These are phyloP conservation scores for Trametes villosa DNA, from an alignment of 768 basidiomycete species.

Conservation along the genomic window DNA sequence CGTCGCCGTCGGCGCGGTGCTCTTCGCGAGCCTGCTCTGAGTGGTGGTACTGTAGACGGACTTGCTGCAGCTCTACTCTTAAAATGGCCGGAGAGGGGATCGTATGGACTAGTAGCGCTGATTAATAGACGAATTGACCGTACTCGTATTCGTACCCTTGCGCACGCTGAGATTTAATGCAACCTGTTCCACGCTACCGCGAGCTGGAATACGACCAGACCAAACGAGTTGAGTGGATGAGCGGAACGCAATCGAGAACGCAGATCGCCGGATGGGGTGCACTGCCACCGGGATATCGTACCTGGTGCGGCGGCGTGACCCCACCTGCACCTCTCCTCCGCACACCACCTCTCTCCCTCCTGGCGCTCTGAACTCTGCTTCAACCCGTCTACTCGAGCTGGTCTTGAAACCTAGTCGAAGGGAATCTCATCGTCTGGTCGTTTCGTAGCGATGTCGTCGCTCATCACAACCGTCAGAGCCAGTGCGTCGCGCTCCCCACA, in stretches of 20 bases:
- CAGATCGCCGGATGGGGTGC: constrained; percentile 23
- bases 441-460: constrained; percentile 45
- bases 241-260: neutral
- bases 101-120: too few relatives aligned
- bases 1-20: constrained; percentile 12
- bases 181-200: too few relatives aligned
- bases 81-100: too few relatives aligned
- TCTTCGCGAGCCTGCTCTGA: constrained; percentile 11
- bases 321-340: neutral
- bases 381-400: too few relatives aligned
- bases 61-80: neutral
- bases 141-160: too few relatives aligned
- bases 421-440: neutral
- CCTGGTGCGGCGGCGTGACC: neutral
- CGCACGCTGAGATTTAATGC: too few relatives aligned
- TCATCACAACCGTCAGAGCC: constrained; percentile 49
- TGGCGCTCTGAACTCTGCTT: too few relatives aligned
- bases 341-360: too few relatives aligned
- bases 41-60: neutral
- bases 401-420: too few relatives aligned
- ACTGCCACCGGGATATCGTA: constrained; percentile 16
- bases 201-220: neutral
- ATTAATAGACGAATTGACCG: too few relatives aligned
- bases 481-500: constrained; percentile 41
- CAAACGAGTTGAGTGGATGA: neutral